Evolutionary conservation across 2,329 filamentous ascomycete genomes (phyloP), one percentile per base, ranked within the genome.

Genomic region (Fusarium verticillioides): DNA sequence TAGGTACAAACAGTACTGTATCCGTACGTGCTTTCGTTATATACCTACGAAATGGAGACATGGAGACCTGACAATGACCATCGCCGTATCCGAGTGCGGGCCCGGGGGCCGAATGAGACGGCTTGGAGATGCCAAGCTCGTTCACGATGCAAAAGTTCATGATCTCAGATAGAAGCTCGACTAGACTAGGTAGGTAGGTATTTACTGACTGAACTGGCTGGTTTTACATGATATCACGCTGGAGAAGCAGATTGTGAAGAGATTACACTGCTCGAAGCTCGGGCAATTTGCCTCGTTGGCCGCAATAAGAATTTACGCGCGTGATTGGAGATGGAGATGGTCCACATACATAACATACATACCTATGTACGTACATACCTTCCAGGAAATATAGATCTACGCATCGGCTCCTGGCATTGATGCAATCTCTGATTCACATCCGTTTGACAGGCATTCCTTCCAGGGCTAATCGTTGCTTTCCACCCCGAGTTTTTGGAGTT

Each of bases 361-460:
- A 16, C 13, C 5, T 15, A 34, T 15, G 13, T 15, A 34, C 12
- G 13, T 15, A 13, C 5, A n/a, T 34, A 21, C n/a, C 44, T 30
- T 61, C 40, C 23, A 39, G 57, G 70, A 74, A 71, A 73, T 71
- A 66, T 50, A 66, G 66, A 73, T 67, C 70, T 70, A 60, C 59
- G 43, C 34, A 53, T 44, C 26, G 30, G 37, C 43, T 56, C 46
- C 43, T 56, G 40, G 40, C 18, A n/a, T 56, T 23, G 28, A 46
- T 26, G 43, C 30, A 50, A 37, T 28, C 34, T 40, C 42, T 36
- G 28, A 34, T 46, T 23, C 23, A 43, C 19, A 34, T 21, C 59
- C 16, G 57, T 36, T 40, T 40, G 53, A 28, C 50, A 44, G 26
- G 40, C 40, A 54, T 46, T 15, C 19, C 19, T 40, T 46, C 19